Evolutionary conservation across 441 rosid genomes (phyloP).

Genomic region (Cnidoscolus chayamansa): DNA sequence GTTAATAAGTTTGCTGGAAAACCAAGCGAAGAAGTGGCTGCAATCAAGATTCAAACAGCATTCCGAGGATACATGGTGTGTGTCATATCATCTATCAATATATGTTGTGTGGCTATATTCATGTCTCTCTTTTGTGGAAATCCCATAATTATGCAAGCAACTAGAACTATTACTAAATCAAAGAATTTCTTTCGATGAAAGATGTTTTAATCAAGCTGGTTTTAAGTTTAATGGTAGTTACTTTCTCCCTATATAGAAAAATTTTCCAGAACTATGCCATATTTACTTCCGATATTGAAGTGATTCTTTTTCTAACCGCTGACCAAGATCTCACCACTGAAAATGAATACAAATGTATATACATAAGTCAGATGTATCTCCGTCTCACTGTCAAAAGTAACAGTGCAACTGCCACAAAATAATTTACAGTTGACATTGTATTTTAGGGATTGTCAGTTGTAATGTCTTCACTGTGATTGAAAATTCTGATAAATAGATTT

Average conservation of each 20-base stretch:
- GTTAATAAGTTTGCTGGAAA: conserved; percentile 51
- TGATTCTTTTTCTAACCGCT: background rate
- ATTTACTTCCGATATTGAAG: background rate
- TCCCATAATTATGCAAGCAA: background rate
- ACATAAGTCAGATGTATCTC: too few relatives aligned
- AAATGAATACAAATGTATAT: too few relatives aligned
- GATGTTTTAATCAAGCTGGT: background rate
- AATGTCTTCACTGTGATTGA: too few relatives aligned
- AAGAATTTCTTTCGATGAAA: too few relatives aligned
- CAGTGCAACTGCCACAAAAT: too few relatives aligned
- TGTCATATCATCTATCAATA: background rate
- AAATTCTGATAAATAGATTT: background rate
- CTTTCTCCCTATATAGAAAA: background rate
- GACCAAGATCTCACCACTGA: too few relatives aligned
- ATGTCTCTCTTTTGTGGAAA: background rate
- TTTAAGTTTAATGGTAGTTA: background rate
- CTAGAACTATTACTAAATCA: too few relatives aligned
- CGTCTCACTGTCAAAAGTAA: background rate
- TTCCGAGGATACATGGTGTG: conserved; percentile 67
- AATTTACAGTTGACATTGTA: background rate
- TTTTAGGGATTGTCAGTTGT: background rate
- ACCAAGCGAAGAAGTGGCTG: conserved; percentile 72
- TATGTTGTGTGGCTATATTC: background rate
- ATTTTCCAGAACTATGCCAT: background rate
- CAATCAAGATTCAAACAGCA: conserved; percentile 79